Evolutionary conservation across 768 basidiomycete species (phyloP).

Genomic region (Termitomyces sp.): DNA sequence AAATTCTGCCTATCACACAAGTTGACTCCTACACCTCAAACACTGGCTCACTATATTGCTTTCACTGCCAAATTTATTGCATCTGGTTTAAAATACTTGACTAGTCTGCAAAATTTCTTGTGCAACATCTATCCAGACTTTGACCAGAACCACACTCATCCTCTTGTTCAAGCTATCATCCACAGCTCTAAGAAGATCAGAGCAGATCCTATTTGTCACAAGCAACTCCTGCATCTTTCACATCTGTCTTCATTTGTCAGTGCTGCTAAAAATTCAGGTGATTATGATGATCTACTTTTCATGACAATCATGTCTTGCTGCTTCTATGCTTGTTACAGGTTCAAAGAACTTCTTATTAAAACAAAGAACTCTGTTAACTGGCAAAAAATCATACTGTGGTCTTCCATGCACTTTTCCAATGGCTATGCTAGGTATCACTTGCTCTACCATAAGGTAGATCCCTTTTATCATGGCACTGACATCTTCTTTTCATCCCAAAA

Average conservation of each 20-base stretch:
- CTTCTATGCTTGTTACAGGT: slow-evolving; percentile 20
- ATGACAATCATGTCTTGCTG: slow-evolving; percentile 17
- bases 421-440: slow-evolving; percentile 16
- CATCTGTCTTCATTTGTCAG: slow-evolving; percentile 13
- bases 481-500: slow-evolving; percentile 17
- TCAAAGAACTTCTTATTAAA: slow-evolving; percentile 14
- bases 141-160: slow-evolving; percentile 11
- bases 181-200: slow-evolving; percentile 10
- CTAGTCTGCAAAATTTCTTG: slow-evolving; percentile 2
- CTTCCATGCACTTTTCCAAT: slow-evolving; percentile 2
- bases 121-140: slow-evolving; percentile 21
- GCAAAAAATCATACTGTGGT: slow-evolving; percentile 23
- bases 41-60: no score
- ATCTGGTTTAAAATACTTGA: no score
- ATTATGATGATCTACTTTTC: slow-evolving; percentile 15
- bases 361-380: slow-evolving; percentile 18
- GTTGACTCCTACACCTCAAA: no score
- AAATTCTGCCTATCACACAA: no score
- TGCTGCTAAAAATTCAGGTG: neutral
- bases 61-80: no score
- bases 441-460: slow-evolving; percentile 27
- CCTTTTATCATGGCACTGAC: slow-evolving; percentile 23
- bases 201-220: neutral
- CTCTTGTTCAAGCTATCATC: slow-evolving; percentile 17
- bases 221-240: neutral